These are phyloP conservation scores for Xylariaceae sp. DNA, from an alignment of 2,329 filamentous ascomycete genomes.

Conservation along the genomic window DNA sequence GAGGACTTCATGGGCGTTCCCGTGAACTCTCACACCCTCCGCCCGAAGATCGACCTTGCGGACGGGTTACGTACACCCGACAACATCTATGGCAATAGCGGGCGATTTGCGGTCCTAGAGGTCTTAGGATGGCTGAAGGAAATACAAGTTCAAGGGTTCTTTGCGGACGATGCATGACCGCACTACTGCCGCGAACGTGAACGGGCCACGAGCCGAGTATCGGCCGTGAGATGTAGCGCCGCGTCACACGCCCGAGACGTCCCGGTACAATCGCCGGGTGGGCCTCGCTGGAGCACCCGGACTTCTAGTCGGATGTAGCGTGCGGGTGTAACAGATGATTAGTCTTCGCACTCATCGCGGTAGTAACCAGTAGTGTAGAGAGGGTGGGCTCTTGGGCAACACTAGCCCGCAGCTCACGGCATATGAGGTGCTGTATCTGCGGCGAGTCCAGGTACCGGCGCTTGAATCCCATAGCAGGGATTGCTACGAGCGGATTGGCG, in stretches of 20 bases:
- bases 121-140: neutral
- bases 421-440: constrained; percentile 15
- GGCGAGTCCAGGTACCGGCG: constrained; percentile 2
- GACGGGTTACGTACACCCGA: neutral
- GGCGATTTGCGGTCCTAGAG: constrained; percentile 1
- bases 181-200: constrained; percentile 4
- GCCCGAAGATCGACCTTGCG: neutral
- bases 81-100: constrained; percentile 9
- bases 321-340: neutral
- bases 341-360: constrained; percentile 7
- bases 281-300: constrained; percentile 12
- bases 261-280: constrained; percentile 14
- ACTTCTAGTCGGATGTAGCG: constrained; percentile 8
- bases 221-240: constrained; percentile 15
- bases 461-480: constrained; percentile 5
- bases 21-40: neutral
- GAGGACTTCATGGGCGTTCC: constrained; percentile 1
- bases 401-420: constrained; percentile 13
- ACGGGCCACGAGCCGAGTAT: neutral
- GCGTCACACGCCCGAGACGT: constrained; percentile 1
- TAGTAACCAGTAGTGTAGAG: constrained; percentile 3
- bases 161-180: constrained; percentile 5
- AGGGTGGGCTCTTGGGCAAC: constrained; percentile 13
- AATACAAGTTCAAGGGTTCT: neutral
- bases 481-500: constrained; percentile 24